phyloP scores from a whole-genome alignment of 371 early-diverging fungal genomes.

The Circinella umbellata region DNA sequence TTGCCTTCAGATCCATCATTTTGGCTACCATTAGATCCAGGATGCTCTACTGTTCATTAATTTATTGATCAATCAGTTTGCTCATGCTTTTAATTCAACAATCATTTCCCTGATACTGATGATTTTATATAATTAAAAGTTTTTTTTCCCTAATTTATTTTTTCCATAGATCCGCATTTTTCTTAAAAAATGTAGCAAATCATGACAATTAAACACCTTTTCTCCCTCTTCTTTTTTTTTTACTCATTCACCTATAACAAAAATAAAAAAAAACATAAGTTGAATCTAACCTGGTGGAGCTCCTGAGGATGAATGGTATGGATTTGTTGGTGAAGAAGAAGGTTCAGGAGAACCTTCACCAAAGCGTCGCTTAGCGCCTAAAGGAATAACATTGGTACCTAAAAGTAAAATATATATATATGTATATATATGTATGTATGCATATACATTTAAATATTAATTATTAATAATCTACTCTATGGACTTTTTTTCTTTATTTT shows the following conservation, averaged over 20 bases:
- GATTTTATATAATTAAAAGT: too few species aligned
- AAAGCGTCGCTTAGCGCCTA: slow-evolving; percentile 45
- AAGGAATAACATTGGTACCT: slow-evolving; percentile 55
- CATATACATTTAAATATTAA: not conserved
- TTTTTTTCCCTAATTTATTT: too few species aligned
- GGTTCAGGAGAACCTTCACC: slow-evolving; percentile 25
- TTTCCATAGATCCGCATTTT: too few species aligned
- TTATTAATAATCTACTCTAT: not conserved
- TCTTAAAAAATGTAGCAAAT: too few species aligned
- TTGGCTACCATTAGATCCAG: slow-evolving; percentile 13
- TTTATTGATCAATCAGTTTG: not conserved
- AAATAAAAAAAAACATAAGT: not conserved
- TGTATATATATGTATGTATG: too few species aligned
- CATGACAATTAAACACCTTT: too few species aligned
- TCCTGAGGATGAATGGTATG: not conserved
- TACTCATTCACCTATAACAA: not conserved
- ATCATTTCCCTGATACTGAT: not conserved
- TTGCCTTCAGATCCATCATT: slow-evolving; percentile 27
- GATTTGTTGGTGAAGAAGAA: not conserved
- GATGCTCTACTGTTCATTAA: not conserved
- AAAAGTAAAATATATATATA: not conserved
- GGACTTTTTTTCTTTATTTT: not conserved
- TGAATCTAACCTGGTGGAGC: not conserved
- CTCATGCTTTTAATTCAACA: not conserved
- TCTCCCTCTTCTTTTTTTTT: too few species aligned